These are phyloP conservation scores for Alliaria petiolata DNA, from an alignment of 345 rosid species.

Conservation along the genomic window DNA sequence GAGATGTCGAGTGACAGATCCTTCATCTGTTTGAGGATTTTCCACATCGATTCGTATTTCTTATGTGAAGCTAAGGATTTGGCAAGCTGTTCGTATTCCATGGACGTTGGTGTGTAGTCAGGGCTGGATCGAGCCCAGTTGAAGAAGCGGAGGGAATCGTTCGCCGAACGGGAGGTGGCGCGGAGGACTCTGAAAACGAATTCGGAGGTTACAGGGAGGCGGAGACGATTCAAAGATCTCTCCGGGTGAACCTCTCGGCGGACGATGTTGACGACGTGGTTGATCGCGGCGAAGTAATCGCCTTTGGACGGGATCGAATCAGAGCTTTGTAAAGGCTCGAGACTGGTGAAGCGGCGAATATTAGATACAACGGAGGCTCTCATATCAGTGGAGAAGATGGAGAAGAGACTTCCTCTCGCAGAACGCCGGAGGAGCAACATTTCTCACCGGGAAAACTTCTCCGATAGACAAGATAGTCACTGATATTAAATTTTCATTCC, in stretches of 20 bases:
- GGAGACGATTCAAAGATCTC: constrained; percentile 60
- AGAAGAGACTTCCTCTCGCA: constrained; percentile 5
- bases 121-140: constrained; percentile 69
- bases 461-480: not conserved
- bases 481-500: no score
- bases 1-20: constrained; percentile 48
- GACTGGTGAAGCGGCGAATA: constrained; percentile 8
- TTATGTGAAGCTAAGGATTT: constrained; percentile 54
- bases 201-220: constrained; percentile 54
- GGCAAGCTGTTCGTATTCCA: constrained; percentile 67
- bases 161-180: constrained; percentile 57
- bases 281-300: constrained; percentile 74
- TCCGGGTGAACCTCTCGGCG: constrained; percentile 82
- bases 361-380: not conserved
- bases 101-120: constrained; percentile 58
- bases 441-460: not conserved
- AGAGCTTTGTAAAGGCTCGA: constrained; percentile 20
- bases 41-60: constrained; percentile 81
- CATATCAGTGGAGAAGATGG: not conserved
- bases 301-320: constrained; percentile 40
- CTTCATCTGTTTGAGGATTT: constrained; percentile 64
- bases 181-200: constrained; percentile 87
- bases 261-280: constrained; percentile 73
- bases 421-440: constrained; percentile 24
- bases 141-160: constrained; percentile 82